Percentiles rank a stretch among this genome's conserved stretches.
Evolutionary conservation across 225 moss, liverwort and hornwort genomes (phyloP).

Genomic region (Thuidium tamariscinum): DNA sequence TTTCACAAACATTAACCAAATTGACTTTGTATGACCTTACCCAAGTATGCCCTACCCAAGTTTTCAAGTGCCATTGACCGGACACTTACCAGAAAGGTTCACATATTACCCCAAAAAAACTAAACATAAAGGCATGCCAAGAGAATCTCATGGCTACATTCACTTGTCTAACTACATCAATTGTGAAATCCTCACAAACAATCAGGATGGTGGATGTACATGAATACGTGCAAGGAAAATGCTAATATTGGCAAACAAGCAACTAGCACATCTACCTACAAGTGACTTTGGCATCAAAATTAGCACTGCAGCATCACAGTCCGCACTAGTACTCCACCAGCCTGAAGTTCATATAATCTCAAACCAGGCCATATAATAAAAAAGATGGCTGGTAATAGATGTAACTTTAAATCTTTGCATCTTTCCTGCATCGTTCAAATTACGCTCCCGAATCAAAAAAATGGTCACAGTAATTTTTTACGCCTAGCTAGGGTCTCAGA

Average conservation of each 20-base stretch:
- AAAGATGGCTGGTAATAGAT: slow-evolving; percentile 1
- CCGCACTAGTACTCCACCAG: neutral
- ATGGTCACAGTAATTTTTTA: slow-evolving; percentile 23
- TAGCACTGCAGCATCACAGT: neutral
- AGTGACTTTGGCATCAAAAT: neutral
- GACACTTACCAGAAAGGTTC: too few relatives aligned
- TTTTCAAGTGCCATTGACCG: too few relatives aligned
- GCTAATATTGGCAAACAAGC: neutral
- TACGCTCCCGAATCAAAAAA: slow-evolving; percentile 35
- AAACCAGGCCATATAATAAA: slow-evolving; percentile 10
- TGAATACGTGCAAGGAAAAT: neutral
- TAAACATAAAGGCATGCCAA: neutral
- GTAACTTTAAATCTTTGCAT: slow-evolving; percentile 24
- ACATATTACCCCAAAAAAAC: neutral
- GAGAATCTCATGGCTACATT: neutral
- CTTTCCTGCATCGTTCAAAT: slow-evolving; percentile 17
- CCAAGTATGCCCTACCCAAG: too few relatives aligned
- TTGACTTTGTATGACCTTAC: neutral
- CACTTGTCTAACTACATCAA: neutral
- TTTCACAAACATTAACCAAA: neutral
- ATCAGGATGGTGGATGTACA: neutral
- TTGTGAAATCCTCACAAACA: neutral
- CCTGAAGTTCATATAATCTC: slow-evolving; percentile 3
- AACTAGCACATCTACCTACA: too few relatives aligned
- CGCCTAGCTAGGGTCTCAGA: slow-evolving; percentile 13